These are phyloP conservation scores for Tetragonia tetragonoides DNA, from an alignment of 148 eudicot genomes.

Conservation along the genomic window DNA sequence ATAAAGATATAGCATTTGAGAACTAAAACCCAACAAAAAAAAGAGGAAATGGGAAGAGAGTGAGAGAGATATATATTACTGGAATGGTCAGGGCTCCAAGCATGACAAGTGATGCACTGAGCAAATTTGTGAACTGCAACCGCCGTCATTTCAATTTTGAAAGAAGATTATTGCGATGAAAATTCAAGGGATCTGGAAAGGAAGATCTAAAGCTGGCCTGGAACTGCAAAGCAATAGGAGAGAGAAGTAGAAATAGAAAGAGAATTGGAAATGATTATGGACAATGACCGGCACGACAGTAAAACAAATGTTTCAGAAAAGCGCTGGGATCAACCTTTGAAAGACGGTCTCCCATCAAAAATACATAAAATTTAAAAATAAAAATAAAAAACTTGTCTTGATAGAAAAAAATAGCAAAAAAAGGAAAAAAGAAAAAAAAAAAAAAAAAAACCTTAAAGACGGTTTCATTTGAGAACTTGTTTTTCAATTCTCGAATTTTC, in stretches of 20 bases:
- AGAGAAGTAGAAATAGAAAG: neutral
- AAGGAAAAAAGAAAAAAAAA: too few species aligned
- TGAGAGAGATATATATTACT: conserved; percentile 37
- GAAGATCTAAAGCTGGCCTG: conserved; percentile 3
- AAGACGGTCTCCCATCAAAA: too few species aligned
- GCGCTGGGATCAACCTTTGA: too few species aligned
- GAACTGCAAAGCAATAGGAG: neutral
- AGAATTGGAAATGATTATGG: neutral
- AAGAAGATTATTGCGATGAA: neutral
- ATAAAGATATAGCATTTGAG: neutral
- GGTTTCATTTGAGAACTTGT: too few species aligned
- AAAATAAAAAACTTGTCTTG: too few species aligned
- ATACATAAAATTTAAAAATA: too few species aligned
- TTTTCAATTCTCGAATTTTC: too few species aligned
- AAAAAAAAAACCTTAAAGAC: too few species aligned
- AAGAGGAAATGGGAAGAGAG: neutral
- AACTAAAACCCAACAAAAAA: conserved; percentile 1
- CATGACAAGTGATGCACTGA: conserved; percentile 81
- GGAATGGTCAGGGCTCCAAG: conserved; percentile 91
- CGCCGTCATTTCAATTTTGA: conserved; percentile 46
- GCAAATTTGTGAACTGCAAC: conserved; percentile 77
- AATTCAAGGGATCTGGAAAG: neutral
- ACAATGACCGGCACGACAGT: neutral
- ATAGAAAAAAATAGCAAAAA: too few species aligned
- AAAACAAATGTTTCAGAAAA: too few species aligned